These are phyloP conservation scores for Rutstroemia sp. DNA, from an alignment of 2,329 filamentous ascomycete genomes.

Conservation along the genomic window DNA sequence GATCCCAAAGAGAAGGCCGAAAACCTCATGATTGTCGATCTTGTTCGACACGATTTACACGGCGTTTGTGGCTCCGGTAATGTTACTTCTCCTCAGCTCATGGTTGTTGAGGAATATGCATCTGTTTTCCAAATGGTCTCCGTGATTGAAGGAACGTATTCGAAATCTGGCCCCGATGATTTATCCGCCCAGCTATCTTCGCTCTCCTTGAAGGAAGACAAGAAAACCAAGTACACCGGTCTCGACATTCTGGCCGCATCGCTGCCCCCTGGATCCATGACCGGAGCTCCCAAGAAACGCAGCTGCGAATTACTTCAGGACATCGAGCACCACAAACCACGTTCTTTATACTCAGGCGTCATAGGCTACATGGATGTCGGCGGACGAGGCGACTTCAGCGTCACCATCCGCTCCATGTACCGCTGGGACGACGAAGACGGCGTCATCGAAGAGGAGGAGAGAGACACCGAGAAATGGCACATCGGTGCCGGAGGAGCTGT, in stretches of 20 bases:
- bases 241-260: slow-evolving; percentile 70
- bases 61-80: slow-evolving; percentile 69
- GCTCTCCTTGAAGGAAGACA: slow-evolving; percentile 4
- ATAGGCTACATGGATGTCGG: slow-evolving; percentile 85
- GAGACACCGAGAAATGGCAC: slow-evolving; percentile 57
- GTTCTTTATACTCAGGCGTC: slow-evolving; percentile 81
- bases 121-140: slow-evolving; percentile 90
- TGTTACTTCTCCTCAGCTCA: slow-evolving; percentile 69
- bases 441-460: slow-evolving; percentile 22
- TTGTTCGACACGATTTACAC: slow-evolving; percentile 90
- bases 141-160: slow-evolving; percentile 66
- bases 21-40: slow-evolving; percentile 96
- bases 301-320: slow-evolving; percentile 73
- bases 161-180: slow-evolving; percentile 17
- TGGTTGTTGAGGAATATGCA: slow-evolving; percentile 84
- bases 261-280: slow-evolving; percentile 91
- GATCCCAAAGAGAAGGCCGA: slow-evolving; percentile 88
- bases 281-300: slow-evolving; percentile 88
- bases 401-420: slow-evolving; percentile 80
- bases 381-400: slow-evolving; percentile 82
- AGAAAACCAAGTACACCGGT: slow-evolving; percentile 43
- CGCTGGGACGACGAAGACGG: slow-evolving; percentile 55
- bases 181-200: slow-evolving; percentile 3
- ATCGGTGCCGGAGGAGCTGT: slow-evolving; percentile 88
- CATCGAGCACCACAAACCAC: slow-evolving; percentile 53